Base-by-base conservation (phyloP, 108 stramenopile genomes). In the Cyclotella baltica region DNA sequence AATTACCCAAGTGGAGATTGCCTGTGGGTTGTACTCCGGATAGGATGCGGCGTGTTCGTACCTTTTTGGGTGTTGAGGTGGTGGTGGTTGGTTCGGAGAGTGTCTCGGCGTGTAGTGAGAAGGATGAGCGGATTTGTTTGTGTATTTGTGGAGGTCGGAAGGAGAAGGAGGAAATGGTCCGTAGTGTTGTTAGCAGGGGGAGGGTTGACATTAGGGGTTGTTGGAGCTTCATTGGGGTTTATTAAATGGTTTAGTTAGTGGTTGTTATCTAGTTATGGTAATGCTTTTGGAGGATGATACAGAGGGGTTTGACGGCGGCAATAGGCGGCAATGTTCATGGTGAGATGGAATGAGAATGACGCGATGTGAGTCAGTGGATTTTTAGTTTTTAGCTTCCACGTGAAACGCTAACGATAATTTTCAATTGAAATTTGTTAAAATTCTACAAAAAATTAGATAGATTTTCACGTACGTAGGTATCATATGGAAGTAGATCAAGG, bases 21-120 rank as follows among this genome's bases (percentile, higher is more conserved):
- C 99, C 99, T 3, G 98, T 99, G 16, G 99, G 99, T 82, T 99
- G 98, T 15, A 99, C 98, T 23, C 98, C 99, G 19, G 92, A 94
- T 67, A 99, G 80, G 40, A 99, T 85, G 52, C 96, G 93, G 43
- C 88, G 63, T 13, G 81, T 76, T 35, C 74, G 75, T 34, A 34
- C 51, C 51, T 65, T 65, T 20, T 43, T 27, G 9, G 40, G 2
- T 22, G 64, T 65, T 10, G 64, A 20, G 2, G 64, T 65, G 64
- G 38, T 9, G 22, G 38, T 22, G 0, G 43, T 43, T 20, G 22
- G 15, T 1, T 47, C 40, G 40, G 31, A 18, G 64, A 47, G 23
- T 28, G 43, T 23, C 13, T 43, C 38, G 38, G 27, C 64, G 16
- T 22, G 23, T 4, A 31, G 64, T 3, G 55, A 22, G 25, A 55